These are phyloP conservation scores for Brassica cretica DNA, from an alignment of 345 rosid species.

Conservation along the genomic window DNA sequence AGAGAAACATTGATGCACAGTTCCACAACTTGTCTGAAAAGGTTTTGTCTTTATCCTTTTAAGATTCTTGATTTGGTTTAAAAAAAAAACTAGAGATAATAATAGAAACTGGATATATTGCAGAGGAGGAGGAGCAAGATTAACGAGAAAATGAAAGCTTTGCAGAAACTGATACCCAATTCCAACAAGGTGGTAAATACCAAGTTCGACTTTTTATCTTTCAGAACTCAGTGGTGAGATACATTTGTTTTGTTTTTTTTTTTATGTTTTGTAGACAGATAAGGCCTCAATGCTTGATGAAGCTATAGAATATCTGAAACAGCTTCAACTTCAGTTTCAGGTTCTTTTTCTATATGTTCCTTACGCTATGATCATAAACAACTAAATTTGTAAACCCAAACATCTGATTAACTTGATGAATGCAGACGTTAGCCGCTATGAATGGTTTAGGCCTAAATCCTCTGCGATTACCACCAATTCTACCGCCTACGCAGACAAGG, in stretches of 20 bases:
- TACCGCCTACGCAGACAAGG: slow-evolving; percentile 19
- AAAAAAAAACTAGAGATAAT: neutral
- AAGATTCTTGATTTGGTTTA: neutral
- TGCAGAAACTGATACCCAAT: slow-evolving; percentile 74
- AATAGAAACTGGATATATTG: slow-evolving; percentile 5
- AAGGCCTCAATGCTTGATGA: slow-evolving; percentile 92
- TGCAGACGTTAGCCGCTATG: slow-evolving; percentile 36
- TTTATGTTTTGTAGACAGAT: slow-evolving; percentile 53
- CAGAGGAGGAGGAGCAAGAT: slow-evolving; percentile 80
- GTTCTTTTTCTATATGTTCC: slow-evolving; percentile 17
- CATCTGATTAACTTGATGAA: slow-evolving; percentile 12
- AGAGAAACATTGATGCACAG: slow-evolving; percentile 72
- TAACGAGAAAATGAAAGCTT: slow-evolving; percentile 82
- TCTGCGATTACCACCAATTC: slow-evolving; percentile 33
- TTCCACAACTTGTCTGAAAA: slow-evolving; percentile 79
- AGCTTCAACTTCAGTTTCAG: slow-evolving; percentile 89
- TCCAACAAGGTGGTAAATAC: slow-evolving; percentile 72
- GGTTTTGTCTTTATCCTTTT: slow-evolving; percentile 42
- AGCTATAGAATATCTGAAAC: slow-evolving; percentile 77
- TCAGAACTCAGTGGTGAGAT: neutral
- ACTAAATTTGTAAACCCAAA: neutral
- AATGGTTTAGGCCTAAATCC: slow-evolving; percentile 38
- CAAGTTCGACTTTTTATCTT: neutral
- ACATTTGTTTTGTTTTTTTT: neutral
- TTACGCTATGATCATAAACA: neutral